Conservation (phyloP, 2,329 filamentous ascomycete species). For the Alternaria arbusti region DNA sequence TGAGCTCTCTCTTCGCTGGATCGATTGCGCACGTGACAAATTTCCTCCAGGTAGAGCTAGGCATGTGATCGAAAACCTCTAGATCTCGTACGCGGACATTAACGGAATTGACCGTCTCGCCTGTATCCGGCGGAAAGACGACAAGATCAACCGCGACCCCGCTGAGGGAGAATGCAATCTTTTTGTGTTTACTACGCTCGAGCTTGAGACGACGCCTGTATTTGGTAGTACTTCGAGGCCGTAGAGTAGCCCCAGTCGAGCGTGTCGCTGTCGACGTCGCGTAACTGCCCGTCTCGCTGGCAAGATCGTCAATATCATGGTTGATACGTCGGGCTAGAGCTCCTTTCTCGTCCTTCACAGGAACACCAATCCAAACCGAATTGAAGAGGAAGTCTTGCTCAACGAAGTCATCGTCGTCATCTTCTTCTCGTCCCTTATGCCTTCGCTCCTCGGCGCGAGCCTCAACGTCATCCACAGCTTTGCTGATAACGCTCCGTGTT, state of each 20-base stretch:
- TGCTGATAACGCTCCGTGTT: slow-evolving; percentile 84
- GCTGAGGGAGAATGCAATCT: slow-evolving; percentile 91
- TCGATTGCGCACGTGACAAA: slow-evolving; percentile 94
- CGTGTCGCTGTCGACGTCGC: slow-evolving; percentile 65
- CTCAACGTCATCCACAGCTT: slow-evolving; percentile 89
- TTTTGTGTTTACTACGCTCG: slow-evolving; percentile 85
- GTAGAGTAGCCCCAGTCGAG: slow-evolving; percentile 47
- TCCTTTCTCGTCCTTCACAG: slow-evolving; percentile 81
- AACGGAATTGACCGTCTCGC: slow-evolving; percentile 85
- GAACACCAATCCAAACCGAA: slow-evolving; percentile 96
- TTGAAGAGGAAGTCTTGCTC: slow-evolving; percentile 98
- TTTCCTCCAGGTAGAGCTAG: slow-evolving; percentile 97
- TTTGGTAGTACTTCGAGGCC: slow-evolving; percentile 50
- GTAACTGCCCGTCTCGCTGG: slow-evolving; percentile 88
- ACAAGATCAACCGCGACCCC: slow-evolving; percentile 84
- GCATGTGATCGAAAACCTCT: slow-evolving; percentile 92
- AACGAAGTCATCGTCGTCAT: slow-evolving; percentile 66
- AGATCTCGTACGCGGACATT: slow-evolving; percentile 83
- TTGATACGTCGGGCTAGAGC: slow-evolving; percentile 87
- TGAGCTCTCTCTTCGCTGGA: slow-evolving; percentile 83
- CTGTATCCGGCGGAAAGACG: slow-evolving; percentile 75
- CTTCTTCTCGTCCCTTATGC: slow-evolving; percentile 65
- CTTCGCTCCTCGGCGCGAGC: slow-evolving; percentile 78
- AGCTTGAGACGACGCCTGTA: slow-evolving; percentile 69
- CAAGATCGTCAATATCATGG: slow-evolving; percentile 81